Conservation (phyloP, 176 grass and related monocot genomes). For the Carex scoparia region DNA sequence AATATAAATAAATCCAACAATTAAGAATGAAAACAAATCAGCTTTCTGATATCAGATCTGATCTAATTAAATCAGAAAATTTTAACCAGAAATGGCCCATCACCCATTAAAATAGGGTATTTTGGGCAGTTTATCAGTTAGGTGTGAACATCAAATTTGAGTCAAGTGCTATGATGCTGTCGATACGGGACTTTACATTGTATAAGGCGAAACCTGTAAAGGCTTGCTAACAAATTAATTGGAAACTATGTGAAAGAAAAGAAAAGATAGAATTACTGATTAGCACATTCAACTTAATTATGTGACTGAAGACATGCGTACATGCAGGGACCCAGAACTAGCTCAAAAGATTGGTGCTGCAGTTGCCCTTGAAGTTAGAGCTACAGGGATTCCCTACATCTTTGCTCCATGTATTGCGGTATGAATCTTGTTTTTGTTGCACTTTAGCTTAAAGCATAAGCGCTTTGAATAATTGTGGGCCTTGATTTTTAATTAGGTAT, state of each 20-base stretch:
- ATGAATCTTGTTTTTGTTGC: background rate
- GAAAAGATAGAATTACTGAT: background rate
- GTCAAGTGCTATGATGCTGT: background rate
- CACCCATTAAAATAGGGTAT: background rate
- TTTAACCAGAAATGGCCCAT: background rate
- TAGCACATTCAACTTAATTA: background rate
- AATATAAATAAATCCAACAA: background rate
- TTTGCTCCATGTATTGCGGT: slow-evolving; percentile 76
- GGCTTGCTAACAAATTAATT: background rate
- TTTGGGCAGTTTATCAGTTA: background rate
- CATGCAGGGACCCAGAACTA: slow-evolving; percentile 53
- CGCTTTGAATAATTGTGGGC: background rate
- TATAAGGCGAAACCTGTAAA: background rate
- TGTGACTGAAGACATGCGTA: background rate
- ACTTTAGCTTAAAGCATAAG: background rate
- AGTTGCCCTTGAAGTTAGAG: slow-evolving; percentile 49
- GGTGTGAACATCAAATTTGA: background rate
- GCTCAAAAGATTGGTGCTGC: slow-evolving; percentile 56
- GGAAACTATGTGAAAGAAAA: background rate
- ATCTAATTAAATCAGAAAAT: background rate
- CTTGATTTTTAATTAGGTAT: slow-evolving; percentile 36
- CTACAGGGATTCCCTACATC: slow-evolving; percentile 61
- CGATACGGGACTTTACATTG: background rate
- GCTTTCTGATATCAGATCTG: background rate
- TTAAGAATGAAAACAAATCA: background rate